Percentiles rank a stretch among this genome's conserved stretches.
phyloP scores from a whole-genome alignment of 129 eudicot genomes.

The Arctium lappa region DNA sequence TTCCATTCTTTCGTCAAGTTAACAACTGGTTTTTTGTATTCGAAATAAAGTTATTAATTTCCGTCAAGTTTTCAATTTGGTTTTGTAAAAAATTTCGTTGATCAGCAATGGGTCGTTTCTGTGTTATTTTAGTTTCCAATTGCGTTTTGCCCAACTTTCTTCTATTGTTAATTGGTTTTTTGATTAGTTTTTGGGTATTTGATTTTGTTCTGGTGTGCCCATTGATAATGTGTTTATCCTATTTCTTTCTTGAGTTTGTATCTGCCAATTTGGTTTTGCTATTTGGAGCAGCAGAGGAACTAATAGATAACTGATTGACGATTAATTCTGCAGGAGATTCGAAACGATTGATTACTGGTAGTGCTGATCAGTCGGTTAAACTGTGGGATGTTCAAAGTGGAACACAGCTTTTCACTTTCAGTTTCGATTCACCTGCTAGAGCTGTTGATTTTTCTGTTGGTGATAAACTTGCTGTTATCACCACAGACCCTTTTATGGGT shows the following conservation, averaged over 20 bases:
- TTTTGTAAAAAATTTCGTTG: no score
- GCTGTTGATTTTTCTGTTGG: conserved; percentile 76
- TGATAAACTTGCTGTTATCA: conserved; percentile 73
- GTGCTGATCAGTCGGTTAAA: conserved; percentile 86
- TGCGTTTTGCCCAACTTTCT: no score
- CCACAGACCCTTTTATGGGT: conserved; percentile 89
- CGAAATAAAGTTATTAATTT: no score
- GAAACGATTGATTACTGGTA: conserved; percentile 54
- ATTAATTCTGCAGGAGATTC: conserved; percentile 45
- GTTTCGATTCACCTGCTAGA: conserved; percentile 76
- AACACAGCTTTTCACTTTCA: conserved; percentile 51
- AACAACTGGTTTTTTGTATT: conserved; percentile 28
- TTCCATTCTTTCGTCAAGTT: conserved; percentile 21
- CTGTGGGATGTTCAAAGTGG: conserved; percentile 76
- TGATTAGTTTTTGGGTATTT: not conserved
- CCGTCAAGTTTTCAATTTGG: not conserved
- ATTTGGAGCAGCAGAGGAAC: not conserved
- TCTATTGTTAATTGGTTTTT: not conserved
- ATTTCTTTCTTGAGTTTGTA: not conserved
- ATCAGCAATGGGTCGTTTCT: not conserved
- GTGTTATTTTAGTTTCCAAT: not conserved
- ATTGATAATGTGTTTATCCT: conserved; percentile 25
- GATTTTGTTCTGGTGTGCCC: conserved; percentile 38
- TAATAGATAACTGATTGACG: not conserved
- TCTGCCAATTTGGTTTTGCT: not conserved